Percentiles rank a stretch among this genome's conserved stretches.
Conservation (phyloP, 2,329 filamentous ascomycete genomes). For the Capronia epimyces region DNA sequence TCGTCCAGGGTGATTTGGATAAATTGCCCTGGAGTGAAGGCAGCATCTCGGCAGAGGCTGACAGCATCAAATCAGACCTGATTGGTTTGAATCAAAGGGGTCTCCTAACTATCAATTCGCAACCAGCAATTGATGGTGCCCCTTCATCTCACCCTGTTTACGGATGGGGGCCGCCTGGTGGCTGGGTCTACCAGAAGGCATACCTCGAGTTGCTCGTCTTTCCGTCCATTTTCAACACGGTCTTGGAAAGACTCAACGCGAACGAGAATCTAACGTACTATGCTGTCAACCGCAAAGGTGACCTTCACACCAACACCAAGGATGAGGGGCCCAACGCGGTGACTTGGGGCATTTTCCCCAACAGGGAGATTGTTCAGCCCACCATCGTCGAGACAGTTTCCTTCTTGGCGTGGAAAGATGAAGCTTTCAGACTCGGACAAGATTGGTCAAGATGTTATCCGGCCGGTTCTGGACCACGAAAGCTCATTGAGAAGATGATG, state of each 20-base stretch:
- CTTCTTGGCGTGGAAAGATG: conserved; percentile 97
- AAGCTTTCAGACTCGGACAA: conserved; percentile 84
- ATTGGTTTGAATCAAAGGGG: conserved; percentile 79
- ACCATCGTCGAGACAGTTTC: conserved; percentile 98
- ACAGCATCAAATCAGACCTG: conserved; percentile 69
- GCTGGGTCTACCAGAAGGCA: conserved; percentile 97
- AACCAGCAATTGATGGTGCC: conserved; percentile 86
- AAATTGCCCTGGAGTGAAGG: conserved; percentile 91
- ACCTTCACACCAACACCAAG: conserved; percentile 76
- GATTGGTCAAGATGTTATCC: conserved; percentile 95
- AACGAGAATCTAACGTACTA: conserved; percentile 88
- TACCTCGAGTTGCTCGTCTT: conserved; percentile 89
- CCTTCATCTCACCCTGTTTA: conserved; percentile 81
- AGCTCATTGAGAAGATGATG: conserved; percentile 76
- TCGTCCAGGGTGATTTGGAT: conserved; percentile 73
- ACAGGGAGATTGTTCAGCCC: conserved; percentile 98
- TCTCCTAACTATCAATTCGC: conserved; percentile 92
- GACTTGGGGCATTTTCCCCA: conserved; percentile 98
- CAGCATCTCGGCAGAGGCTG: conserved; percentile 75
- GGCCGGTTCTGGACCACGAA: conserved; percentile 66
- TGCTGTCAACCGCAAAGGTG: conserved; percentile 77
- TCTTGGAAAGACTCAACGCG: conserved; percentile 70
- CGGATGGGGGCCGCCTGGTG: conserved; percentile 91
- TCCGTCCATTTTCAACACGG: conserved; percentile 68
- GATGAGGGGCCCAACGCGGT: conserved; percentile 92